Conservation (phyloP, 768 basidiomycete species). For the Leccinum aurantiacum region DNA sequence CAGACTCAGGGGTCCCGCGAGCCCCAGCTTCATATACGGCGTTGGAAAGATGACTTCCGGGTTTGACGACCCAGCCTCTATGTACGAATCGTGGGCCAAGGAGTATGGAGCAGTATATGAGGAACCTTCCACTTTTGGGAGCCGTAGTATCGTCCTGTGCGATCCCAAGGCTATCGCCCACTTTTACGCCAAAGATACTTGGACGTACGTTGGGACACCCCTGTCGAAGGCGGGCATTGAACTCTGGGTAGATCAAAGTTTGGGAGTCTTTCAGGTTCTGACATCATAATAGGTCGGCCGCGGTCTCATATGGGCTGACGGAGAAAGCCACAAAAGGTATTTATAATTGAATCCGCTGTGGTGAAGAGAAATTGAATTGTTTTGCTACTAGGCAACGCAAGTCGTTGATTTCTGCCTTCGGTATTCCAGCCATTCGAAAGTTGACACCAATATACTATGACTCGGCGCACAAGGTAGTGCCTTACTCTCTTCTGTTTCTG, state of each 20-base stretch:
- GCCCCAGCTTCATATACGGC: background rate
- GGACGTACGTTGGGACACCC: background rate
- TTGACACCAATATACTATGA: background rate
- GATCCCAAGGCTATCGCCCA: background rate
- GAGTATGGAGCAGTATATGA: background rate
- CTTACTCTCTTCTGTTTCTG: background rate
- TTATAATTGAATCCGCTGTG: background rate
- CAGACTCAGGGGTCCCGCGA: background rate
- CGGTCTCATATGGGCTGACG: background rate
- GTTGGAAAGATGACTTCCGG: background rate
- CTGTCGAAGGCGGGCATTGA: background rate
- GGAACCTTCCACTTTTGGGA: background rate
- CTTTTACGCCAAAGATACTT: background rate
- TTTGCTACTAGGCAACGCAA: background rate
- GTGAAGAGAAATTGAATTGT: background rate
- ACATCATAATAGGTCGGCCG: background rate
- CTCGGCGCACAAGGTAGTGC: background rate
- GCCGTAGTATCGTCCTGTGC: background rate
- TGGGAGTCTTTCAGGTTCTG: background rate
- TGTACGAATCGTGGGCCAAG: background rate
- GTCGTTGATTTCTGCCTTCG: background rate
- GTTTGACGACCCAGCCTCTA: background rate
- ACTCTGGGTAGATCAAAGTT: background rate
- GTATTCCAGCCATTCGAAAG: background rate
- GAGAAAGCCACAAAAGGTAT: background rate